Evolutionary conservation across 1,284 basidiomycete genomes (phyloP).

Genomic region (Tremellales sp.): DNA sequence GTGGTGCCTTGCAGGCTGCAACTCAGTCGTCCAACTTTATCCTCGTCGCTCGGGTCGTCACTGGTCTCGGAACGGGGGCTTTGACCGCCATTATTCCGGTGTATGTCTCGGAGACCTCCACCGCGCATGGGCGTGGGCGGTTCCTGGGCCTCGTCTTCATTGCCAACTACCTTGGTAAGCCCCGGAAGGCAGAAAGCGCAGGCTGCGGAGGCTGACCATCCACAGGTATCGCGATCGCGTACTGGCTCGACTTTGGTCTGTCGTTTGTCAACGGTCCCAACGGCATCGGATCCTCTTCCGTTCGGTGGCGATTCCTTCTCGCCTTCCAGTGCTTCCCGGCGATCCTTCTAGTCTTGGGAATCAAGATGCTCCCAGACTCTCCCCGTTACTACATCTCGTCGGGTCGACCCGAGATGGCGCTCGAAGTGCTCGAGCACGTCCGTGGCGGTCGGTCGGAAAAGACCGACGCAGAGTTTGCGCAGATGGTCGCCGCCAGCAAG

Average conservation of each 20-base stretch:
- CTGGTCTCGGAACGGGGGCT: conserved; percentile 56
- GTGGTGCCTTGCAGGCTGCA: conserved; percentile 55
- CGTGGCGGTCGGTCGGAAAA: conserved; percentile 9
- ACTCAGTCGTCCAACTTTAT: conserved; percentile 56
- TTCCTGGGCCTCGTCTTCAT: conserved; percentile 31
- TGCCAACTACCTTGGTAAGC: conserved; percentile 56
- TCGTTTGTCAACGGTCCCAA: conserved; percentile 52
- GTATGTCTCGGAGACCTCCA: conserved; percentile 48
- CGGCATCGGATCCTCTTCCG: conserved; percentile 34
- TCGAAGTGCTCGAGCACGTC: conserved; percentile 19
- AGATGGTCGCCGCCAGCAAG: conserved; percentile 19
- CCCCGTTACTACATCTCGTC: conserved; percentile 23
- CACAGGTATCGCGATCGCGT: conserved; percentile 56
- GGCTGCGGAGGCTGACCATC: too few relatives aligned
- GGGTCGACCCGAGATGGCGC: conserved; percentile 17
- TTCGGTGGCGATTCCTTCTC: conserved; percentile 51
- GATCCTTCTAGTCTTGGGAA: conserved; percentile 12
- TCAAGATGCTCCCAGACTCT: conserved; percentile 23
- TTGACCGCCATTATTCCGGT: conserved; percentile 57
- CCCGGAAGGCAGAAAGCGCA: too few relatives aligned
- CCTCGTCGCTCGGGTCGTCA: conserved; percentile 55
- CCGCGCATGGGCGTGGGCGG: conserved; percentile 15
- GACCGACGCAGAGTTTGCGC: conserved; percentile 16
- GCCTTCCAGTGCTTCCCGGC: conserved; percentile 20
- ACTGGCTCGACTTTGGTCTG: conserved; percentile 57